Evolutionary conservation across 306 rosid species (phyloP).

Genomic region (Lotus japonicus): DNA sequence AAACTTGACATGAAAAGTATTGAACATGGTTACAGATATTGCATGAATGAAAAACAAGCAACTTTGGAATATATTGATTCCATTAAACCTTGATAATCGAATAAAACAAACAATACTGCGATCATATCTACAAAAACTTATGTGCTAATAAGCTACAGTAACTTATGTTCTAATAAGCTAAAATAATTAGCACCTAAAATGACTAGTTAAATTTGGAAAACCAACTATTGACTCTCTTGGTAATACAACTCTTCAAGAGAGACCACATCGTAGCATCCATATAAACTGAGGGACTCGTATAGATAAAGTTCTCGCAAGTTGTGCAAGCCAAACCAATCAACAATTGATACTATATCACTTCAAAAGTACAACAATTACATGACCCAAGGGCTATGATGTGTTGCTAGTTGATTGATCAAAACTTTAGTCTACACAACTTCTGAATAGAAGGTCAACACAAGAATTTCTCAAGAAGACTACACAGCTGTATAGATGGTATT

Average conservation of each 20-base stretch:
- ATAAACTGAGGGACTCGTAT: not conserved
- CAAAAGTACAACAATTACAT: not conserved
- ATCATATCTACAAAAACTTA: not conserved
- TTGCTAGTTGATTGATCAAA: not conserved
- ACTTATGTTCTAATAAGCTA: not conserved
- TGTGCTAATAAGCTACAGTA: no score
- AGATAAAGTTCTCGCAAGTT: not conserved
- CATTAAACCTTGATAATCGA: not conserved
- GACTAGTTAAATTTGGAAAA: no score
- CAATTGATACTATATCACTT: not conserved
- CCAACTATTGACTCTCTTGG: not conserved
- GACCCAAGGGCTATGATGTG: not conserved
- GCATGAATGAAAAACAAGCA: not conserved
- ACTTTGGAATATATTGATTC: not conserved
- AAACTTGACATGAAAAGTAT: conserved; percentile 1
- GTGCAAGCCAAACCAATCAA: not conserved
- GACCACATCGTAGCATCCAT: not conserved
- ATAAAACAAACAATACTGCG: not conserved
- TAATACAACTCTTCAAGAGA: not conserved
- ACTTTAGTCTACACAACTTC: not conserved
- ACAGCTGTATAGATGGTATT: not conserved
- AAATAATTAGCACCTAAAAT: not conserved
- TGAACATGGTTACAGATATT: not conserved
- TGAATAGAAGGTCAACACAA: not conserved
- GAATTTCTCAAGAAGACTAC: not conserved